phyloP scores from a whole-genome alignment of 495 filamentous ascomycete species.

The Massariosphaeria phaeospora region DNA sequence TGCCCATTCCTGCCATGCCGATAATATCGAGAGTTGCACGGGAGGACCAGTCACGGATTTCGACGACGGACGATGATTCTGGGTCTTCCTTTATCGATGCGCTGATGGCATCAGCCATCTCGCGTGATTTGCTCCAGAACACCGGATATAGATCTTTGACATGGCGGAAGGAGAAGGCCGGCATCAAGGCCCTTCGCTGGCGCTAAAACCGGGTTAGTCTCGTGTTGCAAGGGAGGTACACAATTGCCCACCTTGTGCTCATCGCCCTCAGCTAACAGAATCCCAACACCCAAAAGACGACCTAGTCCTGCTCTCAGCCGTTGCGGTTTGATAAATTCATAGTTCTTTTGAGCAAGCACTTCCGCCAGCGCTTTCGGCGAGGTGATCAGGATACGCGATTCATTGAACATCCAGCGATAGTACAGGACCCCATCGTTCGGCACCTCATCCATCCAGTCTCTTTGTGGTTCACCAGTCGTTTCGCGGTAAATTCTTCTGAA shows the following conservation, averaged over 20 bases:
- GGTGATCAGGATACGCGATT: slow-evolving; percentile 63
- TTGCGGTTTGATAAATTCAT: slow-evolving; percentile 73
- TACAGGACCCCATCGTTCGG: slow-evolving; percentile 87
- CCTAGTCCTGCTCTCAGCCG: slow-evolving; percentile 53
- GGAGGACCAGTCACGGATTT: slow-evolving; percentile 61
- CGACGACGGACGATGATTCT: slow-evolving; percentile 49
- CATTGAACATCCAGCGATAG: slow-evolving; percentile 64
- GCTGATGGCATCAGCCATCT: slow-evolving; percentile 43
- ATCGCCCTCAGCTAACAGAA: slow-evolving; percentile 80
- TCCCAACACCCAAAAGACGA: slow-evolving; percentile 65
- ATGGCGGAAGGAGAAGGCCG: slow-evolving; percentile 80
- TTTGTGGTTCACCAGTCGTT: slow-evolving; percentile 56
- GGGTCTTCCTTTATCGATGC: slow-evolving; percentile 38
- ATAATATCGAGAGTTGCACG: slow-evolving; percentile 84
- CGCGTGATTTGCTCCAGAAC: slow-evolving; percentile 69
- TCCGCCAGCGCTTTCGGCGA: slow-evolving; percentile 57
- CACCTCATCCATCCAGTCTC: slow-evolving; percentile 66
- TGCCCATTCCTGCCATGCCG: slow-evolving; percentile 72
- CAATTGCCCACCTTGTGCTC: slow-evolving; percentile 57
- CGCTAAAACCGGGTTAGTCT: slow-evolving; percentile 28
- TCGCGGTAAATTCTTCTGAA: slow-evolving; percentile 50
- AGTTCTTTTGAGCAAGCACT: slow-evolving; percentile 61
- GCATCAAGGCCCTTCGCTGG: slow-evolving; percentile 75
- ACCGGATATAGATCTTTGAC: slow-evolving; percentile 79
- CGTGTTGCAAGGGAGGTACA: neutral